A percentile compares a stretch with the other conserved stretches of the same genome.
These are phyloP conservation scores for Botryotinia globosa DNA, from an alignment of 2,329 filamentous ascomycete genomes.

Conservation along the genomic window DNA sequence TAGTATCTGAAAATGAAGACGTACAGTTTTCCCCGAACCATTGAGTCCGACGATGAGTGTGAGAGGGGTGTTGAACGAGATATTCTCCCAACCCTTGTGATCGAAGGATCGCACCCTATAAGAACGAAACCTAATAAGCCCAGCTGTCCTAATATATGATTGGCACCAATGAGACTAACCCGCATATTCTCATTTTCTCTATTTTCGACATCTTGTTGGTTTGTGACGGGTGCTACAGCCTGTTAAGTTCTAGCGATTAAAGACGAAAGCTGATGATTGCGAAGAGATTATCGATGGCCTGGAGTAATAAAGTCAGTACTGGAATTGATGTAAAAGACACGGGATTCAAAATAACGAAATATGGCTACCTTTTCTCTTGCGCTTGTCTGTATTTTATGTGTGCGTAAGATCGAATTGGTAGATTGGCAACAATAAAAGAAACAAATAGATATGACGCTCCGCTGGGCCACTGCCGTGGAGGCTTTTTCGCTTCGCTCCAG, in stretches of 20 bases:
- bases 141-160: not conserved
- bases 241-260: not conserved
- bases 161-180: conserved; percentile 44
- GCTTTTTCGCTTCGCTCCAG: not conserved
- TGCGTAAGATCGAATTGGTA: not conserved
- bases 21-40: conserved; percentile 87
- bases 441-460: not conserved
- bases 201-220: conserved; percentile 66
- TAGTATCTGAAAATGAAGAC: conserved; percentile 16
- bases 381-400: not conserved
- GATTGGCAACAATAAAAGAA: not conserved
- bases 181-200: conserved; percentile 83
- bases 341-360: not conserved
- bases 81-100: conserved; percentile 69
- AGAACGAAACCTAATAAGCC: not conserved
- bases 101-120: conserved; percentile 80
- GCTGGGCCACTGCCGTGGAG: conserved; percentile 1
- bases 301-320: not conserved
- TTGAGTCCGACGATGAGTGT: conserved; percentile 97
- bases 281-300: not conserved
- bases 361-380: not conserved
- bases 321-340: not conserved
- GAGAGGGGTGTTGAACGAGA: conserved; percentile 84
- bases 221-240: not conserved
- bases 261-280: not conserved